Evolutionary conservation across 1,139 yeast genomes (phyloP), one percentile per base, ranked within the genome.

Genomic region (Hyphopichia khmerensis): DNA sequence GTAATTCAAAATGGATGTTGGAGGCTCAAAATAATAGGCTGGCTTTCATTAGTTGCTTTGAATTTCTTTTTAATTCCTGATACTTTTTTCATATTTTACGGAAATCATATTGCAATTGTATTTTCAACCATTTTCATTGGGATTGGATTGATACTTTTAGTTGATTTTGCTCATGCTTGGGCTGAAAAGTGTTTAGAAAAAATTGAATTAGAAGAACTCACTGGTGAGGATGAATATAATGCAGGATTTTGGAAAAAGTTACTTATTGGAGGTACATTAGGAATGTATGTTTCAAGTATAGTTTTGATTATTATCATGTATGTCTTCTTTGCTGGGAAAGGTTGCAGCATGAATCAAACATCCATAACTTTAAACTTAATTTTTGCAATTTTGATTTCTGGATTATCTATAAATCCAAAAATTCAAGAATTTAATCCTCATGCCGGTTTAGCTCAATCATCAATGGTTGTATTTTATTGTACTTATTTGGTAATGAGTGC

Each of bases 81-180:
- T 57, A 72, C 72, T 31, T 91, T 95, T 60, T 93, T 87, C 63
- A 79, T 91, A 24, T 75, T 87, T 56, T 95, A 96, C 82, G 97
- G 99, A 1, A 93, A 88, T 62, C 82, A 90, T 67, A 73, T 93
- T 40, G 91, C 98, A 13, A 86, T 90, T 36, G 67, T 89, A 5
- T 84, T 90, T 55, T 88, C 96, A 35, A 85, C 95, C 3, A 62
- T 90, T 3, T 95, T 95, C 64, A 77, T 93, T 32, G 84, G 95
- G 8, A 89, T 93, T 48, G 99, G 99, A 0, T 74, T 95, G 45
- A 87, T 95, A 10, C 72, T 95, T 40, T 68, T 95, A 42, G 98
- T 95, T 26, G 99, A 95, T 64, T 93, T 90, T 73, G 98, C 99
- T 11, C 99, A 95, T 64, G 95, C 95, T 46, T 95, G 98, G 97